phyloP scores from a whole-genome alignment of 2,329 filamentous ascomycete genomes.

The Coniochaeta sp. region DNA sequence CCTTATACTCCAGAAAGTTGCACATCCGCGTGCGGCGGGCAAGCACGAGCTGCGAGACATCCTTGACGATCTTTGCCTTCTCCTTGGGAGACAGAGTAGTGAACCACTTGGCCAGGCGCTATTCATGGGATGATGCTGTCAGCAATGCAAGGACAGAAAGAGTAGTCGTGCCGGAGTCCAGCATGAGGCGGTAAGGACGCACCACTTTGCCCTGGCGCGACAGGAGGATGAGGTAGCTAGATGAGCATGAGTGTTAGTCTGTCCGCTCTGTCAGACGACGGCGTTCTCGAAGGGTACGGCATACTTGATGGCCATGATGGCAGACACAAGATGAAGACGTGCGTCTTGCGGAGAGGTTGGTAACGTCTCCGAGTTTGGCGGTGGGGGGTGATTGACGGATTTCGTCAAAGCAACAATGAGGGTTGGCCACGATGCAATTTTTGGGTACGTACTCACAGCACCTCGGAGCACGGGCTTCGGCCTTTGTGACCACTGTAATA shows the following conservation, averaged over 20 bases:
- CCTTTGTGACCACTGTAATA: not conserved
- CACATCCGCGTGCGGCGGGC: conserved; percentile 97
- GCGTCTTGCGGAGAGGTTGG: conserved; percentile 2
- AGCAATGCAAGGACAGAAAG: conserved; percentile 9
- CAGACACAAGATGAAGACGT: conserved; percentile 4
- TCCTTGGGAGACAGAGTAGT: conserved; percentile 95
- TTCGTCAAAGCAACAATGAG: conserved; percentile 12
- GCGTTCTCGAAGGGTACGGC: not conserved
- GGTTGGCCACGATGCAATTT: conserved; percentile 20
- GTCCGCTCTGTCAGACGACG: conserved; percentile 6
- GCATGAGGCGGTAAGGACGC: conserved; percentile 27
- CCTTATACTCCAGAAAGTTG: conserved; percentile 99
- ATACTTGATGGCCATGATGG: conserved; percentile 45
- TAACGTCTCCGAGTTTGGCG: conserved; percentile 7
- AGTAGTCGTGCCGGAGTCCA: conserved; percentile 1
- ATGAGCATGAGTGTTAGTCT: conserved; percentile 15
- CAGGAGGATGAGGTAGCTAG: conserved; percentile 92
- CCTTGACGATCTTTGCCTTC: conserved; percentile 99
- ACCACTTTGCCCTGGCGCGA: conserved; percentile 99
- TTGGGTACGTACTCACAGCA: too few relatives aligned
- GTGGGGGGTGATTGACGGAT: conserved; percentile 9
- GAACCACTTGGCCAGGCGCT: conserved; percentile 99
- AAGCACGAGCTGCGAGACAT: conserved; percentile 95
- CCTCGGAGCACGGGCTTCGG: not conserved
- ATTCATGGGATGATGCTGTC: conserved; percentile 10